phyloP scores from a whole-genome alignment of 148 eudicot genomes.

The Suaeda aralocaspica region DNA sequence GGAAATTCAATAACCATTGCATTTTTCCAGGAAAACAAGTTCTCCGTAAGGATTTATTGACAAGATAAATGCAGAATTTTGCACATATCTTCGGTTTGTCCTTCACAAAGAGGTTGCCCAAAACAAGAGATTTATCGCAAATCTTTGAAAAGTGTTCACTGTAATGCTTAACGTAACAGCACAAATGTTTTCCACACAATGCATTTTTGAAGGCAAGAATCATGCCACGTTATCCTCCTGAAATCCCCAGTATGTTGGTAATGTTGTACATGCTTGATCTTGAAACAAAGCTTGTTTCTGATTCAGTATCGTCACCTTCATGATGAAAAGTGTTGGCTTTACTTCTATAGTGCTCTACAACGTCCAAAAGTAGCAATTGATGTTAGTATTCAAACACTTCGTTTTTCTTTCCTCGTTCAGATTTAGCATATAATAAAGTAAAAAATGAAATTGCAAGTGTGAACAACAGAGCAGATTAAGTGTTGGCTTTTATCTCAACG shows the following conservation, averaged over 20 bases:
- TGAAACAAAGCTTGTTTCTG: slow-evolving; percentile 20
- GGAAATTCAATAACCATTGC: slow-evolving; percentile 40
- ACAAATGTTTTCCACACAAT: slow-evolving; percentile 51
- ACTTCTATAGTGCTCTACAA: slow-evolving; percentile 85
- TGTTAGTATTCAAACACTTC: slow-evolving; percentile 9
- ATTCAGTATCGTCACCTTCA: slow-evolving; percentile 41
- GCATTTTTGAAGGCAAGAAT: slow-evolving; percentile 61
- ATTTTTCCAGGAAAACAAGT: slow-evolving; percentile 68
- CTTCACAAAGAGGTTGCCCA: slow-evolving; percentile 28
- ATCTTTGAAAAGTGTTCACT: slow-evolving; percentile 43
- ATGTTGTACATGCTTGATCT: slow-evolving; percentile 20
- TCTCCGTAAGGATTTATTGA: slow-evolving; percentile 54
- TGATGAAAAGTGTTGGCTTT: slow-evolving; percentile 67
- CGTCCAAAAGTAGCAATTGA: background rate
- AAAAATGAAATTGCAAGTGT: too few relatives aligned
- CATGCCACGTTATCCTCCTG: slow-evolving; percentile 59
- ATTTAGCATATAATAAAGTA: too few relatives aligned
- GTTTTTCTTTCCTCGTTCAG: too few relatives aligned
- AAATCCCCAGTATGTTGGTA: slow-evolving; percentile 54
- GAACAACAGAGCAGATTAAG: slow-evolving; percentile 29
- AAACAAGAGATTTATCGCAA: slow-evolving; percentile 27
- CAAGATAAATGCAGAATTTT: slow-evolving; percentile 61
- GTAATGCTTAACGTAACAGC: slow-evolving; percentile 49
- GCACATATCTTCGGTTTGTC: slow-evolving; percentile 44
- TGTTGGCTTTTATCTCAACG: slow-evolving; percentile 82